Evolutionary conservation across 441 rosid species (phyloP).

Genomic region (Aleurites moluccanus): DNA sequence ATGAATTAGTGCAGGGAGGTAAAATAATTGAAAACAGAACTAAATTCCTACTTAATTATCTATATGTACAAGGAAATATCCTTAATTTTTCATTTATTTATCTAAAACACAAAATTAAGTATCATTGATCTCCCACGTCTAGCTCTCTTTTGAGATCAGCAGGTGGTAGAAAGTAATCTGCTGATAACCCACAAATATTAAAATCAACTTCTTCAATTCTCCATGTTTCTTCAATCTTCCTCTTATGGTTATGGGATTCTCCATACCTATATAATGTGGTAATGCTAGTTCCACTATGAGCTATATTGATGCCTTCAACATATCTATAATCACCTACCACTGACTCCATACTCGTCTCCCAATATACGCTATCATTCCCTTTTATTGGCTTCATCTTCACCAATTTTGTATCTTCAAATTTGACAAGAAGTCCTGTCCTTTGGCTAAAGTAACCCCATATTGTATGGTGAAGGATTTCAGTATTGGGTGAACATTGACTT

Average conservation of each 20-base stretch:
- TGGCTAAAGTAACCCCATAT: conserved; percentile 93
- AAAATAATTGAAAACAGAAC: no score
- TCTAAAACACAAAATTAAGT: not conserved
- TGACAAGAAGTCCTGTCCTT: conserved; percentile 67
- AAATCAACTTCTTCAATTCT: conserved; percentile 85
- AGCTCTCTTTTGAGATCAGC: conserved; percentile 66
- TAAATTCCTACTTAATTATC: not conserved
- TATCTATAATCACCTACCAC: conserved; percentile 60
- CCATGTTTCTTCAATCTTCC: conserved; percentile 87
- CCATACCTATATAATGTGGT: conserved; percentile 69
- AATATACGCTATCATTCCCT: conserved; percentile 53
- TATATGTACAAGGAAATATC: conserved; percentile 8
- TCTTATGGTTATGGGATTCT: conserved; percentile 55
- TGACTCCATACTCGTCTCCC: conserved; percentile 86
- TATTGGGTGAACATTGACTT: conserved; percentile 62
- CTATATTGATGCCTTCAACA: conserved; percentile 65
- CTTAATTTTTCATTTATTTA: not conserved
- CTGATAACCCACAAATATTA: conserved; percentile 71
- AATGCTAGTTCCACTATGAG: conserved; percentile 64
- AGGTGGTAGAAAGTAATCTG: conserved; percentile 84
- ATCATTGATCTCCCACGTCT: conserved; percentile 36
- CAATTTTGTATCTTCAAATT: conserved; percentile 69
- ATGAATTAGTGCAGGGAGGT: no score
- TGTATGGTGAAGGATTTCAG: conserved; percentile 77
- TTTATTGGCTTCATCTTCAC: conserved; percentile 61